Evolutionary conservation across 2,329 filamentous ascomycete genomes (phyloP), one percentile per base, ranked within the genome.

Genomic region (Leptoxyphium fumago): DNA sequence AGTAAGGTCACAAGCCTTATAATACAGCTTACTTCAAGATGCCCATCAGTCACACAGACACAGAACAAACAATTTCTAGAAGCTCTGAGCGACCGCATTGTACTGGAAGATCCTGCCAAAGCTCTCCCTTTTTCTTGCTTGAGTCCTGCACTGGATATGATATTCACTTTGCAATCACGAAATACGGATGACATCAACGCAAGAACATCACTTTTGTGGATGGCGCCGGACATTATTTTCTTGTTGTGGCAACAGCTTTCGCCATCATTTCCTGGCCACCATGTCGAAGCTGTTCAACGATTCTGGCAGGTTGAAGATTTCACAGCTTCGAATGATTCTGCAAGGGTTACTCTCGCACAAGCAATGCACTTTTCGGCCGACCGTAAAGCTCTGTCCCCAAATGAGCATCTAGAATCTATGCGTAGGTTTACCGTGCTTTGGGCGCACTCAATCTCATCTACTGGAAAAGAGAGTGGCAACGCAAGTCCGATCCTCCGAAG

Each of bases 221-320:
- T 94, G 8, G 74, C 89, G 5, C 71, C 77, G 15, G 71, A 75
- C 26, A 66, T 96, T 17, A 78, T 91, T 13, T 69, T 70, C 1
- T 74, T 80, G 45, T 72, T 89, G 0, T 98, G 91, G 91, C 62
- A 68, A 5, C 86, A 84, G 55, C 65, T 98, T 34, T 84, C 86
- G 0, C 80, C 84, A n/a, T 72, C 79, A 10, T 80, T 81, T 49
- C 87, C 88, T 0, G 94, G 94, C 58, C 93, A 89, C 52, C 91
- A 96, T 57, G 88, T 98, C 29, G 93, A 98, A 65, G 81, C 87
- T 14, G 84, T 93, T 8, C 78, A 84, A 45, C 82, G 79, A 52
- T 67, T 98, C 34, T 94, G 91, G 84, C 78, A 86, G 51, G 67
- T 98, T 42, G 87, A 96, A 53, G 49, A 51, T 10, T 39, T 55